phyloP scores from a whole-genome alignment of 2,329 filamentous ascomycete species.

The Dendrostoma leiphaemia region DNA sequence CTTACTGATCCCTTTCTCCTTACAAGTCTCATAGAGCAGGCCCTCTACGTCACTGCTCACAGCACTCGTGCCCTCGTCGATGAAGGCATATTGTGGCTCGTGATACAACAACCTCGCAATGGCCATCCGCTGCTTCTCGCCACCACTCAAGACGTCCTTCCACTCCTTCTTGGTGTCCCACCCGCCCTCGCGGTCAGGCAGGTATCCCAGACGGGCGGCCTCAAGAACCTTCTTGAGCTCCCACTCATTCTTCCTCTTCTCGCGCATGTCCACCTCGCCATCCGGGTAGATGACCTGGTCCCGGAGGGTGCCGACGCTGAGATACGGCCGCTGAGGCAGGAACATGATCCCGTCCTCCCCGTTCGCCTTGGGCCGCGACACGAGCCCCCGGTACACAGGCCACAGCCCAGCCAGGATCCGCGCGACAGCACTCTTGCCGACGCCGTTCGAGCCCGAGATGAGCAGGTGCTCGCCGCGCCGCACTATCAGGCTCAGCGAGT shows the following conservation, averaged over 20 bases:
- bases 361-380: conserved; percentile 77
- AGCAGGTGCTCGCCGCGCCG: conserved; percentile 89
- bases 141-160: conserved; percentile 96
- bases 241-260: conserved; percentile 72
- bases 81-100: conserved; percentile 88
- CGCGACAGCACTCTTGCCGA: conserved; percentile 86
- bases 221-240: conserved; percentile 79
- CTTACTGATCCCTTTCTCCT: conserved; percentile 89
- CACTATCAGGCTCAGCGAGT: conserved; percentile 85
- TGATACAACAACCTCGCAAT: conserved; percentile 91
- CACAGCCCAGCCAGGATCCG: conserved; percentile 89
- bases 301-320: conserved; percentile 86
- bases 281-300: conserved; percentile 99
- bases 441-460: conserved; percentile 92
- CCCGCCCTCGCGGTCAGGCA: conserved; percentile 88
- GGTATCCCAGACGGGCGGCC: conserved; percentile 80
- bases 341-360: conserved; percentile 98
- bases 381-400: conserved; percentile 92
- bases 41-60: conserved; percentile 95
- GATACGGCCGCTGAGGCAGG: conserved; percentile 87
- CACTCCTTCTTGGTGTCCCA: conserved; percentile 97
- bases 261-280: conserved; percentile 89
- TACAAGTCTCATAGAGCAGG: conserved; percentile 86
- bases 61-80: conserved; percentile 93
- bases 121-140: conserved; percentile 94